Percentiles rank a stretch among this genome's conserved stretches.
Conservation (phyloP, 2,329 filamentous ascomycete species). For the Diatrype stigma region DNA sequence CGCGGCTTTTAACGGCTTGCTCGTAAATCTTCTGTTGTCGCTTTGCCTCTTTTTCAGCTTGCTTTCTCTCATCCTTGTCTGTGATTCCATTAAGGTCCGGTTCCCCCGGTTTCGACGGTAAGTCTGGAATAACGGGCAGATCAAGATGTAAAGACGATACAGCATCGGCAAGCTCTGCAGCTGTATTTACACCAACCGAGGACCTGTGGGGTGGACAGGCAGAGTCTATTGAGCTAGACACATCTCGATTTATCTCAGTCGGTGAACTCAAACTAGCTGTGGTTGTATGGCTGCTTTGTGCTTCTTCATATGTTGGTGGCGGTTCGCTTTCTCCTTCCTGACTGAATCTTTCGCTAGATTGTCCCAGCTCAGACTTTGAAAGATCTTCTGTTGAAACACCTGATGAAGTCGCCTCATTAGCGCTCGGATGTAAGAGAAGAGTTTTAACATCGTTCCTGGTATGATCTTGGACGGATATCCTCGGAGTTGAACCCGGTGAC, state of each 20-base stretch:
- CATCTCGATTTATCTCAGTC: background rate
- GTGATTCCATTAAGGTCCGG: conserved; percentile 56
- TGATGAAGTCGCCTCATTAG: conserved; percentile 7
- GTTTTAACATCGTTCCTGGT: conserved; percentile 25
- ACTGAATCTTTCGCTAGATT: background rate
- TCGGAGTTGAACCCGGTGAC: conserved; percentile 29
- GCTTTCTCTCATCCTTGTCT: conserved; percentile 62
- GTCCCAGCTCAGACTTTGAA: conserved; percentile 6
- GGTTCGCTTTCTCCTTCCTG: background rate
- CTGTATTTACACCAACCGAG: conserved; percentile 2
- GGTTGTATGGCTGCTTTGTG: conserved; percentile 1
- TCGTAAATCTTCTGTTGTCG: conserved; percentile 61
- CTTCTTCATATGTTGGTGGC: background rate
- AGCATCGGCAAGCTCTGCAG: conserved; percentile 9
- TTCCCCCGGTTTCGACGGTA: conserved; percentile 50
- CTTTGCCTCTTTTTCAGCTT: conserved; percentile 65
- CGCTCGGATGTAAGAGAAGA: conserved; percentile 8
- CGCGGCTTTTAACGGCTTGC: conserved; percentile 61
- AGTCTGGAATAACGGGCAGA: conserved; percentile 40
- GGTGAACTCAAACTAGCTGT: background rate
- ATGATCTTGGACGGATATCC: conserved; percentile 43
- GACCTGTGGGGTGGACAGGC: background rate
- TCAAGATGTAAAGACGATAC: conserved; percentile 20
- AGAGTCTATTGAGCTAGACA: conserved; percentile 1
- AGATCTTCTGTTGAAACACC: conserved; percentile 9